Base-by-base conservation (phyloP, 805 yeast genomes). In the Yarrowia porcina region DNA sequence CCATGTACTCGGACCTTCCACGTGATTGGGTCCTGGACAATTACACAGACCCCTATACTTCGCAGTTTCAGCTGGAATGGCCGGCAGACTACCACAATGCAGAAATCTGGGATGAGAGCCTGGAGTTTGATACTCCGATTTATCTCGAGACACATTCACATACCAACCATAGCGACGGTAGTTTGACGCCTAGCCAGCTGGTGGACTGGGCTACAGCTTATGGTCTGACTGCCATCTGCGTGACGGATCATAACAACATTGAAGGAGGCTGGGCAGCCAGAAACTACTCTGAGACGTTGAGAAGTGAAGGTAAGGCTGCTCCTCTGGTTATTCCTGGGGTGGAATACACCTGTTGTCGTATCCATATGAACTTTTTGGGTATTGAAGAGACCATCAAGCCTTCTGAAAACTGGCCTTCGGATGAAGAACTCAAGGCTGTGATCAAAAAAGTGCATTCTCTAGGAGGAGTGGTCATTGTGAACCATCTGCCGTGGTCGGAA, bases 121-220 rank as follows among this genome's bases (percentile, higher is more conserved):
- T 33, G 13, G 17, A 25, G 8, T 36, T 35, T 8, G 25, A 30
- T 12, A 18, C 23, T 5, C 56, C 45, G 0, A 27, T 41, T 17
- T 28, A 54, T 12, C 35, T 64, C 35, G 60, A 68, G 38, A 52
- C 68, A 13, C 70, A 68, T 39, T 36, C 67, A 7, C 70, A 68
- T 47, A 66, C 70, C n/a, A 63, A 64, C 36, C 38, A 35, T 20
- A 67, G 70, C 4, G 70, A 68, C 56, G 70, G 70, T 2, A 38
- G 47, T 18, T 50, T 68, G 38, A 36, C 60, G 9, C 69, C 70
- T 2, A 56, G 35, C 20, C 70, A 68, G 64, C 64, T 66, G 30
- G 69, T 68, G 13, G 67, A 66, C 61, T 68, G 70, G 71, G 71
- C 71, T 4, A 33, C 57, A 32, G 67, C 69, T 9, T 68, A 68